Evolutionary conservation across 2,329 filamentous ascomycete genomes (phyloP).

Genomic region (Aureobasidium sp.): DNA sequence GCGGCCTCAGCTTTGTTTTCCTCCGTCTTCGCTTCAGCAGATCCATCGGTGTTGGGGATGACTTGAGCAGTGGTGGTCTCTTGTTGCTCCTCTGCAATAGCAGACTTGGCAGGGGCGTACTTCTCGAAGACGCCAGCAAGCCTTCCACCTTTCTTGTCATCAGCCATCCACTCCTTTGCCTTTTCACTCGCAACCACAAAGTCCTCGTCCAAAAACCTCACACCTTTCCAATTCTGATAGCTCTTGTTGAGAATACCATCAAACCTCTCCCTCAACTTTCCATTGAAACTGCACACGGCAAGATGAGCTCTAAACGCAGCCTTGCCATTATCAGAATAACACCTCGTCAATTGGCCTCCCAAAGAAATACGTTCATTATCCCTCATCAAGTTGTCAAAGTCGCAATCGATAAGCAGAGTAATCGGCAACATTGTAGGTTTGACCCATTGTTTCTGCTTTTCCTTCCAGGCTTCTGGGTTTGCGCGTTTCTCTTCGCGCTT

Average conservation of each 20-base stretch:
- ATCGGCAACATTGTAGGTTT: slow-evolving; percentile 59
- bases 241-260: slow-evolving; percentile 65
- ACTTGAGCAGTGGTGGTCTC: neutral
- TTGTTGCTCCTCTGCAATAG: neutral
- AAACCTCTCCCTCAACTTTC: slow-evolving; percentile 67
- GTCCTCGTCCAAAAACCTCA: slow-evolving; percentile 65
- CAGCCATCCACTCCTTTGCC: slow-evolving; percentile 62
- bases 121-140: slow-evolving; percentile 45
- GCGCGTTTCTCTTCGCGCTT: slow-evolving; percentile 21
- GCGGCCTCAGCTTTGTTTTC: slow-evolving; percentile 20
- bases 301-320: slow-evolving; percentile 63
- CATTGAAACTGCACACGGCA: slow-evolving; percentile 70
- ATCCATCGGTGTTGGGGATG: neutral
- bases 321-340: slow-evolving; percentile 79
- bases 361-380: slow-evolving; percentile 81
- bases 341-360: slow-evolving; percentile 73
- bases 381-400: slow-evolving; percentile 84
- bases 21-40: neutral
- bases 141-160: slow-evolving; percentile 45
- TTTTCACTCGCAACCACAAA: slow-evolving; percentile 62
- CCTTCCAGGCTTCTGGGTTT: slow-evolving; percentile 18
- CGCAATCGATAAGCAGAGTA: slow-evolving; percentile 79
- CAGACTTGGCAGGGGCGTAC: neutral
- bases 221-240: slow-evolving; percentile 72
- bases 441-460: slow-evolving; percentile 17